Evolutionary conservation across 768 basidiomycete species (phyloP).

Genomic region (Suillus discolor): DNA sequence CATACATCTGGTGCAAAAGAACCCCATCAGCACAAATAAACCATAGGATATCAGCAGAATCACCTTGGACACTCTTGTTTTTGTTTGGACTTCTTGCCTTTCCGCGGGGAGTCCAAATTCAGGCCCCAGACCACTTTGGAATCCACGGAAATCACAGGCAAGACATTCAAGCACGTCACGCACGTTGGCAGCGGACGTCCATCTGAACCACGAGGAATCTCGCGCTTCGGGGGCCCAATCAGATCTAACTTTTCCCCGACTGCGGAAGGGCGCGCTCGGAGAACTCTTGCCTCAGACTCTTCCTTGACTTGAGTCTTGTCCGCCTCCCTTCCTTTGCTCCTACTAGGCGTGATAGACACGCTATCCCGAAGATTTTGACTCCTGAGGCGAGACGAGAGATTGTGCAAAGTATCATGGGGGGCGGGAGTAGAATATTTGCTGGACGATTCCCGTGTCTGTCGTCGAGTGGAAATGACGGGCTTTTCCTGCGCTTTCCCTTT

Average conservation of each 20-base stretch:
- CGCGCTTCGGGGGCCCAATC: conserved; percentile 41
- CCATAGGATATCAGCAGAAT: conserved; percentile 25
- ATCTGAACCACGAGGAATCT: conserved; percentile 58
- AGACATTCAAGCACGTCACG: conserved; percentile 65
- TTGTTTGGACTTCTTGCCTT: conserved; percentile 58
- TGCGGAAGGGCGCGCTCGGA: conserved; percentile 50
- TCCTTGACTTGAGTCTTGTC: conserved; percentile 50
- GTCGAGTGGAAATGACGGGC: conserved; percentile 63
- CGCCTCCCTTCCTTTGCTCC: conserved; percentile 42
- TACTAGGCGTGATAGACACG: conserved; percentile 33
- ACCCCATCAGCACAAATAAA: conserved; percentile 15
- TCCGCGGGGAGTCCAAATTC: conserved; percentile 46
- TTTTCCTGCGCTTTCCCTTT: conserved; percentile 42
- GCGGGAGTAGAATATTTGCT: conserved; percentile 42
- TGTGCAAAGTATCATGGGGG: conserved; percentile 26
- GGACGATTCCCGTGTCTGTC: conserved; percentile 54
- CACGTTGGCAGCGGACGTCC: conserved; percentile 74
- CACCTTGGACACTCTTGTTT: conserved; percentile 79
- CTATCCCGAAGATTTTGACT: conserved; percentile 27
- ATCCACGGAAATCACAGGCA: conserved; percentile 79
- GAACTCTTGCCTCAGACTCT: conserved; percentile 47
- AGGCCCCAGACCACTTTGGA: conserved; percentile 77
- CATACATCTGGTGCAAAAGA: conserved; percentile 57
- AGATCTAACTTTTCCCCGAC: conserved; percentile 37
- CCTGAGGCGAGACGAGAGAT: conserved; percentile 25